These are phyloP conservation scores for Metschnikowia gelsemii DNA, from an alignment of 805 yeast genomes.

Conservation along the genomic window DNA sequence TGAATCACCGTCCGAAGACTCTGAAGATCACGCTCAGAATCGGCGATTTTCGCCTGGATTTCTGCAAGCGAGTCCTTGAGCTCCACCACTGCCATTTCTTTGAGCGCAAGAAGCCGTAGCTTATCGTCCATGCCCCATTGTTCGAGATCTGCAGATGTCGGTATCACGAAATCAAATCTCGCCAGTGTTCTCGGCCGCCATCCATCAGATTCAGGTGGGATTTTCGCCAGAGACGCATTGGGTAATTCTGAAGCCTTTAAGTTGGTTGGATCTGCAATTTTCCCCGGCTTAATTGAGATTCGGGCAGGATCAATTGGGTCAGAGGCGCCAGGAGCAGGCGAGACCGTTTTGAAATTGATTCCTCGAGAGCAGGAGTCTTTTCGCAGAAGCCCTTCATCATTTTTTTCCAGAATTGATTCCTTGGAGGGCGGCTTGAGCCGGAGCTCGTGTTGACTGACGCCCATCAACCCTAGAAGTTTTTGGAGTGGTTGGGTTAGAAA, in stretches of 20 bases:
- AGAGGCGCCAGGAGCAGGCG: not conserved
- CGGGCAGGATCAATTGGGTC: not conserved
- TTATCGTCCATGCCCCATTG: constrained; percentile 47
- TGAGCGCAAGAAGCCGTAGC: constrained; percentile 59
- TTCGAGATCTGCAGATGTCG: constrained; percentile 30
- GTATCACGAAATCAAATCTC: constrained; percentile 32
- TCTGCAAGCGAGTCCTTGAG: constrained; percentile 54
- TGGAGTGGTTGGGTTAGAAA: no score
- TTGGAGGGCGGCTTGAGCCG: constrained; percentile 5
- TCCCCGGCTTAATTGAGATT: not conserved
- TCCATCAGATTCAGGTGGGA: not conserved
- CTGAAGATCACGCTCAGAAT: constrained; percentile 50
- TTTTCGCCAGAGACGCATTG: not conserved
- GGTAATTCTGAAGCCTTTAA: not conserved
- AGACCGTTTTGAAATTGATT: constrained; percentile 29
- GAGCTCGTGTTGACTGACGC: constrained; percentile 5
- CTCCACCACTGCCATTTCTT: constrained; percentile 68
- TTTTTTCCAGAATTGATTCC: not conserved
- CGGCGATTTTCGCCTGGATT: constrained; percentile 38
- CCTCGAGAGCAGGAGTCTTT: constrained; percentile 28
- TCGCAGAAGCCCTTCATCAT: constrained; percentile 2
- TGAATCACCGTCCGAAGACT: constrained; percentile 50
- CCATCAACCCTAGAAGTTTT: no score
- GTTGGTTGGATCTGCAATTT: no score
- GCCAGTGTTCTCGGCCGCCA: not conserved